Percentiles rank a stretch among this genome's conserved stretches.
These are phyloP conservation scores for Heliocybe sulcata DNA, from an alignment of 1,284 basidiomycete species.

Conservation along the genomic window DNA sequence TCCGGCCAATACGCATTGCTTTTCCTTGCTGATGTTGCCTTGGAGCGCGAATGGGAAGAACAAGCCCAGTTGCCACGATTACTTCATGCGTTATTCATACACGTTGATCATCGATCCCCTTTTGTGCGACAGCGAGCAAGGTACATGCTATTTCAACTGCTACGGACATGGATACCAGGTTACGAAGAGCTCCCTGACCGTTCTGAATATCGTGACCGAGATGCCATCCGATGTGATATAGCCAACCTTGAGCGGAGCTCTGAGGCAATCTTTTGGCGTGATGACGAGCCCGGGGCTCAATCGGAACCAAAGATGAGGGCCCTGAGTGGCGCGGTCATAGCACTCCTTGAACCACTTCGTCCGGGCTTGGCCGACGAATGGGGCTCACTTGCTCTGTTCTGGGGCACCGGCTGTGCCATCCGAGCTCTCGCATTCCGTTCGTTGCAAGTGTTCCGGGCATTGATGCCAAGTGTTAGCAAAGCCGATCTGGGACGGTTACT, in stretches of 20 bases:
- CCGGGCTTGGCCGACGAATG: constrained; percentile 68
- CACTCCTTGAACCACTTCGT: constrained; percentile 62
- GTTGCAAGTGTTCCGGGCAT: constrained; percentile 82
- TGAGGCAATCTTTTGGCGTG: constrained; percentile 62
- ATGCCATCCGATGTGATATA: constrained; percentile 44
- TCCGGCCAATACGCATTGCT: constrained; percentile 86
- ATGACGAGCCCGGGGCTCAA: constrained; percentile 51
- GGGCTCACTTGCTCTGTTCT: constrained; percentile 76
- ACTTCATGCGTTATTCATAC: constrained; percentile 78
- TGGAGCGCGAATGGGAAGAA: constrained; percentile 76
- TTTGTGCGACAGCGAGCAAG: constrained; percentile 70
- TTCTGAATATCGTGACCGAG: constrained; percentile 34
- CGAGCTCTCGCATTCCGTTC: constrained; percentile 85
- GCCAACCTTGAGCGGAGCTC: constrained; percentile 52
- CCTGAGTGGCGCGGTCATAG: constrained; percentile 62
- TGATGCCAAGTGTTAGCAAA: constrained; percentile 70
- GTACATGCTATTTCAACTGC: constrained; percentile 71
- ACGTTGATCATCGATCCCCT: constrained; percentile 71
- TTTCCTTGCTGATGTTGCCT: constrained; percentile 77
- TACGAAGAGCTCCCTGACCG: constrained; percentile 62
- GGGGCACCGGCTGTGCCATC: constrained; percentile 87
- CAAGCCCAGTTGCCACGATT: constrained; percentile 65
- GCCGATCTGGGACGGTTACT: constrained; percentile 77
- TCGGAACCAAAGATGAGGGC: constrained; percentile 63
- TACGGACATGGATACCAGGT: constrained; percentile 72